These are phyloP conservation scores for Sporisorium exsertum DNA, from an alignment of 1,284 basidiomycete genomes.

Conservation along the genomic window DNA sequence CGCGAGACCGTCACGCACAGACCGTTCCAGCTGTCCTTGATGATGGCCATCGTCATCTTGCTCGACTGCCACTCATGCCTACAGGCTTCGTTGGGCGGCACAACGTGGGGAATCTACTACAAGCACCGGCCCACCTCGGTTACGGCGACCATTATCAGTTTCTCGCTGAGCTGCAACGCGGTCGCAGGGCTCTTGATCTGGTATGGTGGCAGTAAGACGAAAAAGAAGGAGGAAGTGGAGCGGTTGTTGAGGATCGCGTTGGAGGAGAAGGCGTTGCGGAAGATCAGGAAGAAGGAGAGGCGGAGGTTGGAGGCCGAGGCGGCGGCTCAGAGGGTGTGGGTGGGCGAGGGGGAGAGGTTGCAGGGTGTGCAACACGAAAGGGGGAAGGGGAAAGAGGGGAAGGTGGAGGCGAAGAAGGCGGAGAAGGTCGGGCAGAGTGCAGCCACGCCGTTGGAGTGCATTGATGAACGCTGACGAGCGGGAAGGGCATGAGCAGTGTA, in stretches of 20 bases:
- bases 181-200: conserved; percentile 82
- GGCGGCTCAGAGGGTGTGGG: conserved; percentile 7
- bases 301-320: conserved; percentile 4
- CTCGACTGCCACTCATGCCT: conserved; percentile 69
- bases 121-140: conserved; percentile 72
- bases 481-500: neutral
- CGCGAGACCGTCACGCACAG: conserved; percentile 87
- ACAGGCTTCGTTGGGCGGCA: conserved; percentile 75
- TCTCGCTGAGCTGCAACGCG: conserved; percentile 83
- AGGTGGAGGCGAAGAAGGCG: neutral
- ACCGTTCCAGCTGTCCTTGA: conserved; percentile 76
- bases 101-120: conserved; percentile 80
- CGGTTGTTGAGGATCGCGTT: conserved; percentile 79
- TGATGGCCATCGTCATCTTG: conserved; percentile 54
- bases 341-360: neutral
- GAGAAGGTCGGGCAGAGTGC: neutral
- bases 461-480: conserved; percentile 27
- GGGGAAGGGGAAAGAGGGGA: neutral
- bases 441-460: conserved; percentile 21
- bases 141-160: conserved; percentile 79
- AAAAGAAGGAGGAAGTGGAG: conserved; percentile 80
- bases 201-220: conserved; percentile 81
- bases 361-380: too few species aligned
- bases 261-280: conserved; percentile 67
- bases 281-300: conserved; percentile 39